Base-by-base conservation (phyloP, 306 rosid genomes). In the Crataegus laevigata region DNA sequence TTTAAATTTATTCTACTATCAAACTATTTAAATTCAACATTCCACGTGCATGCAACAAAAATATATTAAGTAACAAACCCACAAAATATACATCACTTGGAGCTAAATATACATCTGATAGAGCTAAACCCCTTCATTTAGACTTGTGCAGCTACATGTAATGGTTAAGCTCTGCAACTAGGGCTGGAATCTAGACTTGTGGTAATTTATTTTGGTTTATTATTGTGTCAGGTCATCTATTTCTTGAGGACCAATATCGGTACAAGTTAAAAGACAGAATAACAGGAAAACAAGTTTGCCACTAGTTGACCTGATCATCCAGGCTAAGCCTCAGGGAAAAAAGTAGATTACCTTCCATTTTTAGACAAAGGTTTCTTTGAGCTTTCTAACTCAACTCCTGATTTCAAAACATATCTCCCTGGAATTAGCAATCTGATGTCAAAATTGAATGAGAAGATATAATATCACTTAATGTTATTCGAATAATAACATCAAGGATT, bases 351-450 rank as follows among this genome's bases (percentile, higher is more conserved):
- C 99, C 99, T 92, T 91, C 91, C 94, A 69, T 77, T 80, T 84
- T 85, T 96, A 55, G 85, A 81, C 71, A 75, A 74, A 69, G 89
- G 92, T 80, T 89, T 94, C 72, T 85, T 92, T 65, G 72, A 71
- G 87, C 79, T 85, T 87, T 89, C 98, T 42, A 72, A 77, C 80
- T 86, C 96, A 71, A 80, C 78, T 79, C 75, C 90, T 19, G 93
- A 81, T 79, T 83, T 94, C 88, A 90, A 85, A 71, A 82, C 62
- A 73, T 90, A 86, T 83, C 82, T 90, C 70, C 98, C 98, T 5
- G 96, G 90, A 74, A 60, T 51, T 90, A 71, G 99, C 96, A 83
- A 90, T 82, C 99, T 92, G 92, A 82, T 73, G 72, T 75, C 90
- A 77, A 88, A 54, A 86, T 81, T 66, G 74, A 80, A 83, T 43